These are phyloP conservation scores for Neoscytalidium dimidiatum DNA, from an alignment of 2,329 filamentous ascomycete genomes.

Conservation along the genomic window DNA sequence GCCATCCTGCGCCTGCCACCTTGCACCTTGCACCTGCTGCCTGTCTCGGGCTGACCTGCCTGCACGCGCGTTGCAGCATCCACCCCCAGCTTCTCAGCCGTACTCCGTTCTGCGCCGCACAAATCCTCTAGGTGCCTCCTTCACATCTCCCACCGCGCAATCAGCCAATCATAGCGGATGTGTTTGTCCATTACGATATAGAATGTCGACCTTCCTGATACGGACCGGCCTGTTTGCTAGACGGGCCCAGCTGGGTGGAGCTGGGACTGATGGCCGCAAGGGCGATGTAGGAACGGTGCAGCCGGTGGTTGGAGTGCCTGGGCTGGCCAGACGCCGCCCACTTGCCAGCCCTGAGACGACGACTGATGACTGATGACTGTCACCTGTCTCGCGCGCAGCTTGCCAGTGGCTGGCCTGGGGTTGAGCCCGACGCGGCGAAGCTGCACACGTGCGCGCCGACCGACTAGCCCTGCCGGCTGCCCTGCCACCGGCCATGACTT, in stretches of 20 bases:
- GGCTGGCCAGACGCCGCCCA: background rate
- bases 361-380: background rate
- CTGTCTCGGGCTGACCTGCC: no score
- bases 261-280: slow-evolving; percentile 8
- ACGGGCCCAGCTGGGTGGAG: slow-evolving; percentile 2
- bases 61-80: no score
- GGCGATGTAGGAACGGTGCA: background rate
- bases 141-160: background rate
- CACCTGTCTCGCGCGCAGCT: background rate
- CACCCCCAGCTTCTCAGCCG: background rate
- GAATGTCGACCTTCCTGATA: background rate
- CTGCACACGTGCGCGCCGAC: background rate
- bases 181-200: slow-evolving; percentile 1
- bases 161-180: background rate
- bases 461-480: no score
- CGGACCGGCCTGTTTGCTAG: background rate
- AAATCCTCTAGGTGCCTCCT: background rate
- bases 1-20: background rate
- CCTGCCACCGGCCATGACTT: slow-evolving; percentile 8
- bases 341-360: no score
- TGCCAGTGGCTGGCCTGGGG: background rate
- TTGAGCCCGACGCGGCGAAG: background rate
- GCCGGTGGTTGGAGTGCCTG: slow-evolving; percentile 1
- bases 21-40: background rate
- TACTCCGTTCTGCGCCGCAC: background rate